Conservation (phyloP, 1,139 yeast species). For the Yamadazyma diddensiae region DNA sequence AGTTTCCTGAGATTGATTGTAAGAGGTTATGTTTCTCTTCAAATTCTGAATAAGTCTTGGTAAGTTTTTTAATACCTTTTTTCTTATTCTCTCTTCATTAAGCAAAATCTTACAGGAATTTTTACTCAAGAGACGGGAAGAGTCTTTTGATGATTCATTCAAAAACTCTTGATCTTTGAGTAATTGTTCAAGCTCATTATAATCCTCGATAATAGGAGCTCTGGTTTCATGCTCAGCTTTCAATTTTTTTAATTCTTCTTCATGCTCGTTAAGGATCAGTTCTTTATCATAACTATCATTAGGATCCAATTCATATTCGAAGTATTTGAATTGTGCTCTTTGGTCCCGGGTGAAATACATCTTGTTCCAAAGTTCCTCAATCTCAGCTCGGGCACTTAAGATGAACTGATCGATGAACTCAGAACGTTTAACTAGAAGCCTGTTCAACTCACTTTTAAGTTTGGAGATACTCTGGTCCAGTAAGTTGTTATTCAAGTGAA, state of each 20-base stretch:
- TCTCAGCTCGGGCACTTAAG: constrained; percentile 53
- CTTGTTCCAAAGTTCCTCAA: constrained; percentile 59
- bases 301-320: constrained; percentile 23
- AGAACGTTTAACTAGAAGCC: constrained; percentile 59
- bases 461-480: constrained; percentile 36
- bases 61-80: constrained; percentile 59
- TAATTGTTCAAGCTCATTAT: constrained; percentile 54
- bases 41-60: constrained; percentile 62
- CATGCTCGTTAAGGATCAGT: constrained; percentile 56
- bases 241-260: constrained; percentile 54
- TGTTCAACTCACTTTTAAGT: constrained; percentile 53
- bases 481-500: constrained; percentile 30
- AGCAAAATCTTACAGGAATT: constrained; percentile 77
- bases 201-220: constrained; percentile 52
- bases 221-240: constrained; percentile 49
- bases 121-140: constrained; percentile 72
- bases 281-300: constrained; percentile 49
- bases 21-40: constrained; percentile 43
- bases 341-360: constrained; percentile 55
- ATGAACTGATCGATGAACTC: constrained; percentile 68
- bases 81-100: constrained; percentile 76
- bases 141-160: constrained; percentile 70
- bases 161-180: constrained; percentile 61
- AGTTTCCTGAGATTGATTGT: constrained; percentile 32
- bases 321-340: constrained; percentile 35